A percentile compares a stretch with the other conserved stretches of the same genome.
Conservation (phyloP, 1,284 basidiomycete species). For the Hortiboletus rubellus region DNA sequence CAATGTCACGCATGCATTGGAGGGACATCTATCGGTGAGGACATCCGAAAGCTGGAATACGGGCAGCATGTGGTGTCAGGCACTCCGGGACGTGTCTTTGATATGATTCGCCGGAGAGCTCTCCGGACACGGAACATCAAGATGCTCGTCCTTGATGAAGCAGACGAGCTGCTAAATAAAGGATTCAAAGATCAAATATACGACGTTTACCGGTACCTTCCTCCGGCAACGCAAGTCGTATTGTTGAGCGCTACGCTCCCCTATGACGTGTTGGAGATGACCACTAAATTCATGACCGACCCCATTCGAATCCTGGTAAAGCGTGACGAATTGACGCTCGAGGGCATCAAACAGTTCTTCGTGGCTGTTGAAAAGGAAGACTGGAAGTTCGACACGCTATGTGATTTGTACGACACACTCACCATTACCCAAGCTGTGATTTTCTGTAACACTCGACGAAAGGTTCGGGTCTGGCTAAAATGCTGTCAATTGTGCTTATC, state of each 20-base stretch:
- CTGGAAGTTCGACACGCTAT: slow-evolving; percentile 99
- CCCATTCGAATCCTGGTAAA: slow-evolving; percentile 98
- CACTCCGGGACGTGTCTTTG: slow-evolving; percentile 97
- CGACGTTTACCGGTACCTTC: slow-evolving; percentile 98
- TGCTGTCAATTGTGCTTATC: slow-evolving; percentile 14
- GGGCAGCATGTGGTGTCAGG: slow-evolving; percentile 98
- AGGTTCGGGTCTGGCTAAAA: slow-evolving; percentile 52
- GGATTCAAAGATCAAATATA: slow-evolving; percentile 99
- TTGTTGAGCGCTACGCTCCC: slow-evolving; percentile 95
- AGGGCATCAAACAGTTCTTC: slow-evolving; percentile 99
- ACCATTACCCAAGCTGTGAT: slow-evolving; percentile 99
- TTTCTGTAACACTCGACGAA: slow-evolving; percentile 98
- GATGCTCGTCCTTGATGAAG: slow-evolving; percentile 98
- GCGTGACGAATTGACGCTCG: slow-evolving; percentile 98
- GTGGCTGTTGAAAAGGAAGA: slow-evolving; percentile 99
- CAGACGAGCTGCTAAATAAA: slow-evolving; percentile 96
- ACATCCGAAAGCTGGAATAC: slow-evolving; percentile 97
- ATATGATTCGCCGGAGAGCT: slow-evolving; percentile 97
- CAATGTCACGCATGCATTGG: slow-evolving; percentile 99
- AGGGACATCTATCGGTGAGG: slow-evolving; percentile 96
- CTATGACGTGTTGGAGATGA: slow-evolving; percentile 99
- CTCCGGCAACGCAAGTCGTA: slow-evolving; percentile 97
- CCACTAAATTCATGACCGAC: slow-evolving; percentile 99
- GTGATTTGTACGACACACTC: slow-evolving; percentile 97
- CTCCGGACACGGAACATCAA: slow-evolving; percentile 98